phyloP scores from a whole-genome alignment of 352 stramenopile species.

The Phytopythium ostracodes region DNA sequence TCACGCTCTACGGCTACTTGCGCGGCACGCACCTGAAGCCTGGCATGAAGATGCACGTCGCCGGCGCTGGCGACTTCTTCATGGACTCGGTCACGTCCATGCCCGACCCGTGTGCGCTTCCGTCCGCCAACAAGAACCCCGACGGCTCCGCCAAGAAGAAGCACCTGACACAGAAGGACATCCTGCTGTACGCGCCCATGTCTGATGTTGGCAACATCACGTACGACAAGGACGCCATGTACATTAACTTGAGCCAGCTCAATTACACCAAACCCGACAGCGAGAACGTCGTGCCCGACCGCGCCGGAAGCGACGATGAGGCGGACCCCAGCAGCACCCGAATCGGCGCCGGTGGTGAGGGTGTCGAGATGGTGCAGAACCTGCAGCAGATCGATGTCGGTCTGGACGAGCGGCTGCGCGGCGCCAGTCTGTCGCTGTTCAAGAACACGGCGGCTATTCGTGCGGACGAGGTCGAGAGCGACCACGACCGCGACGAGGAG shows the following conservation, averaged over 20 bases:
- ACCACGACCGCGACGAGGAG: constrained; percentile 51
- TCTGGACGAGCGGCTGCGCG: constrained; percentile 93
- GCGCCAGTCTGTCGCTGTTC: constrained; percentile 94
- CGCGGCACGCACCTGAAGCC: constrained; percentile 98
- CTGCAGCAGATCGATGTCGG: constrained; percentile 90
- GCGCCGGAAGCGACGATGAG: constrained; percentile 45
- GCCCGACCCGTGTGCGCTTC: constrained; percentile 96
- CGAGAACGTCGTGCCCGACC: constrained; percentile 51
- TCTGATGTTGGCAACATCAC: constrained; percentile 97
- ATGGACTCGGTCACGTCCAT: constrained; percentile 94
- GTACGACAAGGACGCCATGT: constrained; percentile 99
- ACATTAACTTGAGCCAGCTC: constrained; percentile 95
- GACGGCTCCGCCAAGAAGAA: constrained; percentile 76
- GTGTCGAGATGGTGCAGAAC: constrained; percentile 93
- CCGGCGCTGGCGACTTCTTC: constrained; percentile 97
- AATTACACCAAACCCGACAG: constrained; percentile 95
- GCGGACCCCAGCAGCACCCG: constrained; percentile 32
- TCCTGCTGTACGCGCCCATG: constrained; percentile 83
- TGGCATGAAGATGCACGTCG: constrained; percentile 96
- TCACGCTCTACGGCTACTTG: constrained; percentile 98
- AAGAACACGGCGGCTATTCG: constrained; percentile 89
- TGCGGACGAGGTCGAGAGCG: constrained; percentile 68
- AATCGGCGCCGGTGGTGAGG: constrained; percentile 60
- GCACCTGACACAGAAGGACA: constrained; percentile 93
- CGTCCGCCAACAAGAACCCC: constrained; percentile 46